A percentile compares a stretch with the other conserved stretches of the same genome.
phyloP scores from a whole-genome alignment of 2,329 filamentous ascomycete species.

The Coniochaeta ligniaria region DNA sequence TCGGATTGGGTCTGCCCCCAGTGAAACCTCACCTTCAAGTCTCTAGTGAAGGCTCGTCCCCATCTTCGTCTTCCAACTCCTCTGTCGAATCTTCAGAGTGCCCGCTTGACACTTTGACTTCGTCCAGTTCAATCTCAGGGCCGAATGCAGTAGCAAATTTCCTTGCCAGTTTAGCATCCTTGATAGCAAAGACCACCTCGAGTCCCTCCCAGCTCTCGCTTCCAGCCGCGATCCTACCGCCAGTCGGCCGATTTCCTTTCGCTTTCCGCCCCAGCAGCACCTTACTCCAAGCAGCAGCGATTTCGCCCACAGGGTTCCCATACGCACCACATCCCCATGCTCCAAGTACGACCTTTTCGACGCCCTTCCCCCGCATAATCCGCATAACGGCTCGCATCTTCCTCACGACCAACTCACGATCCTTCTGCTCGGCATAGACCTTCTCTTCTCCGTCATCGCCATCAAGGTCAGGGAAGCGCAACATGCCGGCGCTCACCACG shows the following conservation, averaged over 20 bases:
- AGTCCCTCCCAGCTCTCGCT: conserved; percentile 32
- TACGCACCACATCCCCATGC: conserved; percentile 61
- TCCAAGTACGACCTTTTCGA: conserved; percentile 46
- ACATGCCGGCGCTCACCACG: conserved; percentile 50
- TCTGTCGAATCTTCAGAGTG: background rate
- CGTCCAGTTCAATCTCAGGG: background rate
- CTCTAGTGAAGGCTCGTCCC: background rate
- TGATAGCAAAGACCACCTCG: conserved; percentile 53
- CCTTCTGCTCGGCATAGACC: conserved; percentile 28
- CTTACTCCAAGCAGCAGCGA: conserved; percentile 48
- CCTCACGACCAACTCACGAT: conserved; percentile 39
- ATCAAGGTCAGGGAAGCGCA: conserved; percentile 47
- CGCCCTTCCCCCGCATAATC: conserved; percentile 37
- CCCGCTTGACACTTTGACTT: background rate
- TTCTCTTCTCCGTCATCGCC: conserved; percentile 10
- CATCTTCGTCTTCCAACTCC: background rate
- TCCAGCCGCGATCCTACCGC: background rate
- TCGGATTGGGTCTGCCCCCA: background rate
- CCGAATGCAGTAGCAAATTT: conserved; percentile 30
- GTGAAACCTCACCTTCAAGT: background rate
- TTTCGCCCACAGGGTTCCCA: conserved; percentile 52
- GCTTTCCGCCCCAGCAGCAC: conserved; percentile 22
- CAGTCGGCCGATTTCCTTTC: background rate
- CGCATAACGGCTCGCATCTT: conserved; percentile 55
- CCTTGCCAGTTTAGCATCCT: conserved; percentile 40